These are phyloP conservation scores for Auriscalpium orientale DNA, from an alignment of 768 basidiomycete species.

Conservation along the genomic window DNA sequence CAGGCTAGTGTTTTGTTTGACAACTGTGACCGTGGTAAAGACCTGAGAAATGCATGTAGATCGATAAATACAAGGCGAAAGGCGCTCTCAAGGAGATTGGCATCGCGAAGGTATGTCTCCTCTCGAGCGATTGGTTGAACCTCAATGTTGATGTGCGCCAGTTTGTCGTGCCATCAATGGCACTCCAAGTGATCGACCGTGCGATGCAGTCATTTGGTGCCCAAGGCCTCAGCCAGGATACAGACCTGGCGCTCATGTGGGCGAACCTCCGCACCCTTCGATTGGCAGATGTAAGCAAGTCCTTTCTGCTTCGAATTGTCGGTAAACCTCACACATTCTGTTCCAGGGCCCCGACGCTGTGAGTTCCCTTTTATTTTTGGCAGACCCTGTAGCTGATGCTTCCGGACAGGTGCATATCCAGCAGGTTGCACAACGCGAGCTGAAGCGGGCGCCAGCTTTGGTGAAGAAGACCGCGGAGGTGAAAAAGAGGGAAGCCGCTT, in stretches of 20 bases:
- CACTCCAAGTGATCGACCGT: constrained; percentile 82
- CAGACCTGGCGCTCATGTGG: constrained; percentile 69
- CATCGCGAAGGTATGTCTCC: constrained; percentile 73
- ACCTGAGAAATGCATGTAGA: constrained; percentile 34
- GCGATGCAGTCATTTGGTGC: constrained; percentile 94
- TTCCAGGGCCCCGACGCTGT: constrained; percentile 74
- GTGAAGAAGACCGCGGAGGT: constrained; percentile 44
- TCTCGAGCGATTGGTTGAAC: neutral
- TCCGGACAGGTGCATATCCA: constrained; percentile 76
- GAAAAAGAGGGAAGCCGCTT: constrained; percentile 51
- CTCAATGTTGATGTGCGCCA: constrained; percentile 21
- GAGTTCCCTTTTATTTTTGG: constrained; percentile 17
- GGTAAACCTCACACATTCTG: constrained; percentile 4
- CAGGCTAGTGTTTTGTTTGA: constrained; percentile 39
- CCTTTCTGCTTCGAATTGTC: neutral
- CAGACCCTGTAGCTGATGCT: neutral
- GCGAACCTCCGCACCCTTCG: constrained; percentile 82
- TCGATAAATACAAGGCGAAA: constrained; percentile 87
- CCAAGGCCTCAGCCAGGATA: constrained; percentile 92
- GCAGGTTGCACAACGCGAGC: constrained; percentile 86
- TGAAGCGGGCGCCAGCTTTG: constrained; percentile 66
- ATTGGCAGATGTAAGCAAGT: constrained; percentile 65
- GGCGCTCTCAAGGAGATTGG: constrained; percentile 97
- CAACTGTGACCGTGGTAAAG: neutral
- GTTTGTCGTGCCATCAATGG: constrained; percentile 94